Base-by-base conservation (phyloP, 176 grass and related monocot genomes). In the Carex myosuroides region DNA sequence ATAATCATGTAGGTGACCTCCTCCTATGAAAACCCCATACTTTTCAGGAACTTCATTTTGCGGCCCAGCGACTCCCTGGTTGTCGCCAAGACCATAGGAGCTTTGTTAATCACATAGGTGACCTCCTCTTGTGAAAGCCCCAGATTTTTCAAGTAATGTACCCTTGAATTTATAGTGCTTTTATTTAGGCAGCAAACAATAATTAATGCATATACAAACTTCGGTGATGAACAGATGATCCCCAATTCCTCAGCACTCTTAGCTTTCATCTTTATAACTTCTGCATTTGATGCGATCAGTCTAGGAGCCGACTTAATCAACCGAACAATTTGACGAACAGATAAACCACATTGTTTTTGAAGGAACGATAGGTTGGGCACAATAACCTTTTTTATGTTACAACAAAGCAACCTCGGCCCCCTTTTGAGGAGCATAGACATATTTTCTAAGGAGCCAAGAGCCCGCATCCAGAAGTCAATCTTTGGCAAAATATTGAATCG, bases 351-450 rank as follows among this genome's bases (percentile, higher is more conserved):
- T 29, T 91, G 56, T 13, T 55, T 30, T 30, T 21, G 66, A 5
- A 94, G 74, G 48, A 86, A 81, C 7, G 64, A 57, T 11, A 87
- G 42, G 79, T 91, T 94, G 8, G 79, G 82, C 46, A 2, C 8
- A 48, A 48, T 0, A 70, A 70, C 24, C 6, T 37, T 32, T 17
- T 70, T 17, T 17, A 62, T 9, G 8, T 24, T 60, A 7, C 18
- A 0, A 14, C 0, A 0, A 14, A 20, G 18, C 18, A 60, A 24
- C 0, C 22, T 24, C 0, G 39, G 18, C 2, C 13, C 16, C 6
- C 3, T 39, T 42, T 44, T 44, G 17, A 71, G 26, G 33, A 71
- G 1, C 35, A 71, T 4, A 41, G 11, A 24, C 35, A 39, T 13
- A 39, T 42, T 14, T 26, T 71, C 18, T 8, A n/a, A 16, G 1